phyloP scores from a whole-genome alignment of 495 filamentous ascomycete species.

The Penicillium coprophilum region DNA sequence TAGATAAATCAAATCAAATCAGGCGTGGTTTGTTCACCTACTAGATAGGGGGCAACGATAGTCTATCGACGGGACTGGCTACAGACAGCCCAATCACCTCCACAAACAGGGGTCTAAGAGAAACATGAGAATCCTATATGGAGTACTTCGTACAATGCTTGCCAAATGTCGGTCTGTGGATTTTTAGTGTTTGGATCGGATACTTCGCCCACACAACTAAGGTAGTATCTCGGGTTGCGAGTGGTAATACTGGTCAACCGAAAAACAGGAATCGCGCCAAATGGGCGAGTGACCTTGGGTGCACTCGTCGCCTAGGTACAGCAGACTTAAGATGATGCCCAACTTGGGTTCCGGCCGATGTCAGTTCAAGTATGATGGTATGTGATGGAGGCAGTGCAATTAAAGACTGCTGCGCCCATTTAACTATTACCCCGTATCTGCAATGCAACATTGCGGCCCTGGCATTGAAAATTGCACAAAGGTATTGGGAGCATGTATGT shows the following conservation, averaged over 20 bases:
- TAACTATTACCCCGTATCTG: neutral
- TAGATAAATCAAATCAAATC: too few species aligned
- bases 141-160: too few species aligned
- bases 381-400: neutral
- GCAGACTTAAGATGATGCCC: neutral
- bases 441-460: neutral
- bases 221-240: too few species aligned
- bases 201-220: too few species aligned
- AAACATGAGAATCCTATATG: too few species aligned
- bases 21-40: too few species aligned
- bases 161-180: too few species aligned
- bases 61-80: neutral
- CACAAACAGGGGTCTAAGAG: too few species aligned
- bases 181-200: too few species aligned
- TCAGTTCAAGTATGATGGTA: neutral
- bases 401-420: neutral
- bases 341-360: neutral
- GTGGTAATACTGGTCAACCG: too few species aligned
- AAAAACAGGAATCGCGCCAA: neutral
- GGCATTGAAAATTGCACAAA: neutral
- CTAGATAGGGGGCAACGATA: neutral
- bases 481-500: neutral
- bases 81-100: neutral
- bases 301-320: neutral
- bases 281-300: too few species aligned